A percentile compares a stretch with the other conserved stretches of the same genome.
phyloP scores from a whole-genome alignment of 2,329 filamentous ascomycete genomes.

The Elsinoe australis region DNA sequence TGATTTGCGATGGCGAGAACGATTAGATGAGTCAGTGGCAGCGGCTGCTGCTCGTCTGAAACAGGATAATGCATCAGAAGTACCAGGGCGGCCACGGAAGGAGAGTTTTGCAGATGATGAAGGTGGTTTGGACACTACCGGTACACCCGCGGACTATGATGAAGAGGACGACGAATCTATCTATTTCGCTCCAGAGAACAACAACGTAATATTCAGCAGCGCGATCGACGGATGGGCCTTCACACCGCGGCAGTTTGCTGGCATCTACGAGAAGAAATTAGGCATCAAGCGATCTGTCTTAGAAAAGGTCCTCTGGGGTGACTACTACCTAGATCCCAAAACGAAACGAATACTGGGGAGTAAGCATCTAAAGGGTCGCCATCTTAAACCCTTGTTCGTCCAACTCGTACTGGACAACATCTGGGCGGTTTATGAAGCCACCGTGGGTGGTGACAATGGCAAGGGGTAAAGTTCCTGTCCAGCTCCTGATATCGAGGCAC shows the following conservation, averaged over 20 bases:
- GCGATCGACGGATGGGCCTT: conserved; percentile 99
- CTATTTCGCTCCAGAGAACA: conserved; percentile 96
- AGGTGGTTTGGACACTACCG: conserved; percentile 43
- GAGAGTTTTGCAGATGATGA: conserved; percentile 49
- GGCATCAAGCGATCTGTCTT: conserved; percentile 82
- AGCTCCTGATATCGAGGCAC: no score
- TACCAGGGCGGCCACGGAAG: conserved; percentile 34
- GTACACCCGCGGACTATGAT: conserved; percentile 58
- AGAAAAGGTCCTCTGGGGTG: conserved; percentile 94
- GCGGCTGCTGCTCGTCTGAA: conserved; percentile 46
- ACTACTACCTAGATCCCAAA: conserved; percentile 93
- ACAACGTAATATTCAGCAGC: conserved; percentile 98
- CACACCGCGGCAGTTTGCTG: conserved; percentile 87
- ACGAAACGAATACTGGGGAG: conserved; percentile 84
- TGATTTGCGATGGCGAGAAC: conserved; percentile 89
- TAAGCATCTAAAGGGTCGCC: conserved; percentile 87
- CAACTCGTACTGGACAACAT: conserved; percentile 92
- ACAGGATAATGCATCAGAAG: conserved; percentile 10
- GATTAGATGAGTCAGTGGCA: conserved; percentile 76
- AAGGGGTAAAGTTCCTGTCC: conserved; percentile 61
- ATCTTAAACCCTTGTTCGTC: conserved; percentile 94
- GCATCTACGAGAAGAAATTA: conserved; percentile 90
- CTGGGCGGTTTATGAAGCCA: conserved; percentile 92
- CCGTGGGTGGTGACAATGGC: conserved; percentile 69
- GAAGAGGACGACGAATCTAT: conserved; percentile 94